A percentile compares a stretch with the other conserved stretches of the same genome.
These are phyloP conservation scores for Cucumis sativus DNA, from an alignment of 306 rosid species.

Conservation along the genomic window Cucumber_9930_V3 NC_026655.2:1853501-1854000, in stretches of 20 bases:
- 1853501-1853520: not conserved
- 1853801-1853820: constrained; percentile 69
- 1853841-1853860: constrained; percentile 52
- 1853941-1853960: not conserved
- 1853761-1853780: constrained; percentile 44
- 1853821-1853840: constrained; percentile 42
- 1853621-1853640: constrained; percentile 64
- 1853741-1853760: constrained; percentile 50
- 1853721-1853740: constrained; percentile 89
- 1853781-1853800: constrained; percentile 32
- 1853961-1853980: constrained; percentile 7
- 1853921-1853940: not conserved
- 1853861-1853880: constrained; percentile 49
- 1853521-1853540: not conserved
- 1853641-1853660: constrained; percentile 38
- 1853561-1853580: constrained; percentile 83
- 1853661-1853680: not conserved
- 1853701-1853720: not conserved
- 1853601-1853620: constrained; percentile 52
- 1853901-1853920: not conserved
- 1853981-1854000: constrained; percentile 63
- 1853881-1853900: not conserved
- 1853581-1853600: constrained; percentile 45
- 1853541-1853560: not conserved
- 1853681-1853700: not conserved